Evolutionary conservation across 1,284 basidiomycete genomes (phyloP).

Genomic region (Lignosus rhinocerotis): DNA sequence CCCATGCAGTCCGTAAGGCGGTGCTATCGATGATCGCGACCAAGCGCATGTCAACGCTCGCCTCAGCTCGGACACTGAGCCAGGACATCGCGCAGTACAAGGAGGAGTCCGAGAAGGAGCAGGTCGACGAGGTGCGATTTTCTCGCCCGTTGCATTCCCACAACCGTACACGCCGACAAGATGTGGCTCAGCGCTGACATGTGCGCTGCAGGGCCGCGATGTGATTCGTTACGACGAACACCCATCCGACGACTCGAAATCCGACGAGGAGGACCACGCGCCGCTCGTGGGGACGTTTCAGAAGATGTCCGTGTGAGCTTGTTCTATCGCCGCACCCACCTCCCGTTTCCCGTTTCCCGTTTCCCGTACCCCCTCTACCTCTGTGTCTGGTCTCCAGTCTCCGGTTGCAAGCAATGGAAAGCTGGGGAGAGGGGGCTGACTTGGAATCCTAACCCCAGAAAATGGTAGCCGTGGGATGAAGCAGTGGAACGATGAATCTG

Average conservation of each 20-base stretch:
- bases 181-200: constrained; percentile 28
- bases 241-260: constrained; percentile 31
- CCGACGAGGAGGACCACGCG: constrained; percentile 19
- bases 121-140: constrained; percentile 64
- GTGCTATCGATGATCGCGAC: constrained; percentile 85
- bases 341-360: neutral
- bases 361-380: neutral
- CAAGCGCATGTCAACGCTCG: constrained; percentile 70
- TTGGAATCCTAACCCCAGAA: neutral
- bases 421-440: neutral
- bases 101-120: constrained; percentile 80
- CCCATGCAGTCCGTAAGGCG: constrained; percentile 75
- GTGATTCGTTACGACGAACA: constrained; percentile 53
- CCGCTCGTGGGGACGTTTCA: constrained; percentile 25
- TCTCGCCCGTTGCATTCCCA: neutral
- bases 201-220: constrained; percentile 33
- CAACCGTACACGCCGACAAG: neutral
- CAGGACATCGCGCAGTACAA: constrained; percentile 73
- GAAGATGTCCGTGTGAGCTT: constrained; percentile 20
- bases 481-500: too few relatives aligned
- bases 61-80: constrained; percentile 53
- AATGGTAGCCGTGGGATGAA: too few relatives aligned
- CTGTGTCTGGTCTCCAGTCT: neutral
- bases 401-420: neutral
- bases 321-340: neutral